Evolutionary conservation across 169 alveolate species (phyloP).

Genomic region (Plasmodium knowlesi): DNA sequence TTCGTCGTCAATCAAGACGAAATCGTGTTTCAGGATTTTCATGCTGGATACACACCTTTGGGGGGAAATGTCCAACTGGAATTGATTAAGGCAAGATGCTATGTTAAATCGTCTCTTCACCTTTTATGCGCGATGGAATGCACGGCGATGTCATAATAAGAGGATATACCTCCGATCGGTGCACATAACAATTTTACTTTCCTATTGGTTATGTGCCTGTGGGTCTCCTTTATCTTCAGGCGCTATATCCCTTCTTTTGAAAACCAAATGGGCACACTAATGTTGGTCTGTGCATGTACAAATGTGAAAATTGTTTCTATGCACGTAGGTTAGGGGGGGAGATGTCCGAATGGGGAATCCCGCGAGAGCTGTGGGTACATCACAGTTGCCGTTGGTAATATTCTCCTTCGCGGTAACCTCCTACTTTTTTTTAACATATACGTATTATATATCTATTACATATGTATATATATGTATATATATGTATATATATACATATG

Average conservation of each 20-base stretch:
- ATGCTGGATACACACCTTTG: neutral
- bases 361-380: neutral
- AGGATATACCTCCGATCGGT: neutral
- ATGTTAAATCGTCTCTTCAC: neutral
- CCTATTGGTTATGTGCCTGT: neutral
- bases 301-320: neutral
- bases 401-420: neutral
- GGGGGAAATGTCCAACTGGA: neutral
- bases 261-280: neutral
- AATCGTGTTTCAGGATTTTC: constrained; percentile 62
- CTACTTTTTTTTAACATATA: neutral
- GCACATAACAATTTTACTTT: neutral
- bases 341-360: neutral
- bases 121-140: neutral
- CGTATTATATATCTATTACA: neutral
- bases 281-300: neutral
- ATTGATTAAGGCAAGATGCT: neutral
- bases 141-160: neutral
- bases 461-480: neutral
- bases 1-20: constrained; percentile 57
- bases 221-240: too few relatives aligned
- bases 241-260: neutral
- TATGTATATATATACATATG: too few relatives aligned
- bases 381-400: neutral
- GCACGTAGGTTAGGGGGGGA: neutral